phyloP scores from a whole-genome alignment of 2,329 filamentous ascomycete species.

The Akanthomyces dipterigenus region DNA sequence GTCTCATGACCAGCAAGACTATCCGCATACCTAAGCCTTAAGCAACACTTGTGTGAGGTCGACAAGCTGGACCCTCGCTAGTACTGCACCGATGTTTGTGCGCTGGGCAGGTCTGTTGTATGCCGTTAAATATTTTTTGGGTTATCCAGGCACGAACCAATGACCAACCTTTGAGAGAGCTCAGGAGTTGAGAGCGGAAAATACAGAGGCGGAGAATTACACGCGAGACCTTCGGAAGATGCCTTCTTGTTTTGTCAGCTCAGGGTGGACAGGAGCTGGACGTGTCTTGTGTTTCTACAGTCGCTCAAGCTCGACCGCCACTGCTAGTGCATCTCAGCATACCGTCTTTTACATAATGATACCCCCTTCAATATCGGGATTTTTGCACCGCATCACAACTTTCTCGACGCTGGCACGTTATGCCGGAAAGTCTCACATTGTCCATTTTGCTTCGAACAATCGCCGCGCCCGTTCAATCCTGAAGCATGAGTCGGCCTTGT shows the following conservation, averaged over 20 bases:
- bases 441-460: too few relatives aligned
- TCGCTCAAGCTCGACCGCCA: background rate
- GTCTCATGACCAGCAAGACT: constrained; percentile 90
- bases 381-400: background rate
- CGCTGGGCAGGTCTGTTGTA: background rate
- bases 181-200: background rate
- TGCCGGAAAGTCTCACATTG: background rate
- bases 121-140: background rate
- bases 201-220: background rate
- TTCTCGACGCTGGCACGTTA: background rate
- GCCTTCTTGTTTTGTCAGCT: background rate
- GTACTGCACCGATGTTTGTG: background rate
- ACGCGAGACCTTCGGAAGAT: background rate
- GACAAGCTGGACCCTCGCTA: background rate
- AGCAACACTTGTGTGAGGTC: constrained; percentile 6
- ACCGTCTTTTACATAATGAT: constrained; percentile 3
- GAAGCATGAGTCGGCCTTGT: background rate
- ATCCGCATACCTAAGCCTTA: constrained; percentile 89
- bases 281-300: background rate
- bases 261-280: background rate
- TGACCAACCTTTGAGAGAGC: background rate
- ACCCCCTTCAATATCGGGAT: constrained; percentile 8
- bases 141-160: background rate
- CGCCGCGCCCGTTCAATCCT: background rate
- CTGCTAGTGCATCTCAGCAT: background rate